These are phyloP conservation scores for Solanum corneliomulleri DNA, from an alignment of 257 asterid genomes.

Conservation along the genomic window DNA sequence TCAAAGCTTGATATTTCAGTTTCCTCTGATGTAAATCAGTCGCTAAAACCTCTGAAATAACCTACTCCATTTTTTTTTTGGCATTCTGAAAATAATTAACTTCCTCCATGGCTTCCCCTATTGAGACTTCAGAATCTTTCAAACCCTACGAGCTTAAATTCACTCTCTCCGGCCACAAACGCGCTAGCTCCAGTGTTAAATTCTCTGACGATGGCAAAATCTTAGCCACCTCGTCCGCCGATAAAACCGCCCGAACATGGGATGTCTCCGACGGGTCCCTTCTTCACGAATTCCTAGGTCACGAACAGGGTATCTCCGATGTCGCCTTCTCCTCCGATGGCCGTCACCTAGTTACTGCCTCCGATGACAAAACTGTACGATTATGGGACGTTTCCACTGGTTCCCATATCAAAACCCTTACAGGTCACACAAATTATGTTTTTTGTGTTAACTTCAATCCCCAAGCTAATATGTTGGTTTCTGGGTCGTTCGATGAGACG, in stretches of 20 bases:
- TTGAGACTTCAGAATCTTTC: slow-evolving; percentile 37
- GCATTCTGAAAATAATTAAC: not conserved
- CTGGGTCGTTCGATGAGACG: slow-evolving; percentile 88
- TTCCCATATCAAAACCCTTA: slow-evolving; percentile 62
- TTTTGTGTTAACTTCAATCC: slow-evolving; percentile 82
- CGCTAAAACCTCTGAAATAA: slow-evolving; percentile 3
- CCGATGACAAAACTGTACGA: slow-evolving; percentile 85
- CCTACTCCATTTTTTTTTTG: slow-evolving; percentile 1
- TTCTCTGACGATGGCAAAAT: slow-evolving; percentile 76
- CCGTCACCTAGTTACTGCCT: slow-evolving; percentile 80
- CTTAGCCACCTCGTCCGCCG: slow-evolving; percentile 80
- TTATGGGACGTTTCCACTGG: slow-evolving; percentile 77
- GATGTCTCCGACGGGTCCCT: slow-evolving; percentile 32
- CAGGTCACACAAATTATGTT: slow-evolving; percentile 81
- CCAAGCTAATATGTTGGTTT: slow-evolving; percentile 72
- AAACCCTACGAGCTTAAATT: slow-evolving; percentile 66
- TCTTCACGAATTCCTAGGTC: slow-evolving; percentile 65
- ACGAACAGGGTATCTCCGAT: slow-evolving; percentile 78
- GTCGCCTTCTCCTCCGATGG: slow-evolving; percentile 72
- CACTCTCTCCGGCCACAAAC: slow-evolving; percentile 70
- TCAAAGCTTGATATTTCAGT: not conserved
- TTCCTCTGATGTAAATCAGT: not conserved
- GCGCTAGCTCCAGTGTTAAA: slow-evolving; percentile 62
- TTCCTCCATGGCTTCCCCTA: slow-evolving; percentile 28
- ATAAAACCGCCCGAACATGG: slow-evolving; percentile 71